phyloP scores from a whole-genome alignment of 352 stramenopile genomes.

The Pythium utonaiense region DNA sequence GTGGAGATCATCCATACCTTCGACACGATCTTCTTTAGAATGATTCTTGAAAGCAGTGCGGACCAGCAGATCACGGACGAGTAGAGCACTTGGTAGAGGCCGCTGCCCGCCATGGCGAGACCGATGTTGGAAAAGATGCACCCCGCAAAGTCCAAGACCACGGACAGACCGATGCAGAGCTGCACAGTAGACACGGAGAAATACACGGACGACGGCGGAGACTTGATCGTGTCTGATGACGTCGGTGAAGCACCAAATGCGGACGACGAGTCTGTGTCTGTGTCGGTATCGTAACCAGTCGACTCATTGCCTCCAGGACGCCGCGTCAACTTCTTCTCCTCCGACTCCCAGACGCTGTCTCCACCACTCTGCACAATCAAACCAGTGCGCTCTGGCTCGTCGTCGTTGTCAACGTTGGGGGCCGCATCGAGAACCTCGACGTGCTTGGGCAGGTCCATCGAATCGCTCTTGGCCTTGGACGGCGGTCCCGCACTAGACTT shows the following conservation, averaged over 20 bases:
- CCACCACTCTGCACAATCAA: not conserved
- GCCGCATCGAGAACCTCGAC: slow-evolving; percentile 9
- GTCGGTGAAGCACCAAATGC: not conserved
- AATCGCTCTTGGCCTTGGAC: not conserved
- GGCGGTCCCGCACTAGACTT: not conserved
- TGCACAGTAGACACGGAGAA: slow-evolving; percentile 55
- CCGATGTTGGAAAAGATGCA: slow-evolving; percentile 85
- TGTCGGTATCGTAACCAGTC: slow-evolving; percentile 22
- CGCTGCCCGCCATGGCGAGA: slow-evolving; percentile 76
- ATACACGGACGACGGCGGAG: slow-evolving; percentile 25
- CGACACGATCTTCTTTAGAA: slow-evolving; percentile 72
- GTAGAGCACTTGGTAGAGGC: slow-evolving; percentile 82
- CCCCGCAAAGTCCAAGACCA: slow-evolving; percentile 77
- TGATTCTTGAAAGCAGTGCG: slow-evolving; percentile 68
- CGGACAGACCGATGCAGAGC: slow-evolving; percentile 59
- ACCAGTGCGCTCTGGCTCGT: slow-evolving; percentile 23
- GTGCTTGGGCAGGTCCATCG: not conserved
- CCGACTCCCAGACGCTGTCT: slow-evolving; percentile 6
- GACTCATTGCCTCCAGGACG: slow-evolving; percentile 23
- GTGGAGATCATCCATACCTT: slow-evolving; percentile 17
- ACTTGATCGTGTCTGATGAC: slow-evolving; percentile 8
- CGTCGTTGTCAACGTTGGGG: slow-evolving; percentile 5
- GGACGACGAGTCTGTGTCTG: slow-evolving; percentile 4
- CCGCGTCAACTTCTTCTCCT: slow-evolving; percentile 48
- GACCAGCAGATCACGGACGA: slow-evolving; percentile 88